Base-by-base conservation (phyloP, 257 asterid species). In the Solanum etuberosum region DNA sequence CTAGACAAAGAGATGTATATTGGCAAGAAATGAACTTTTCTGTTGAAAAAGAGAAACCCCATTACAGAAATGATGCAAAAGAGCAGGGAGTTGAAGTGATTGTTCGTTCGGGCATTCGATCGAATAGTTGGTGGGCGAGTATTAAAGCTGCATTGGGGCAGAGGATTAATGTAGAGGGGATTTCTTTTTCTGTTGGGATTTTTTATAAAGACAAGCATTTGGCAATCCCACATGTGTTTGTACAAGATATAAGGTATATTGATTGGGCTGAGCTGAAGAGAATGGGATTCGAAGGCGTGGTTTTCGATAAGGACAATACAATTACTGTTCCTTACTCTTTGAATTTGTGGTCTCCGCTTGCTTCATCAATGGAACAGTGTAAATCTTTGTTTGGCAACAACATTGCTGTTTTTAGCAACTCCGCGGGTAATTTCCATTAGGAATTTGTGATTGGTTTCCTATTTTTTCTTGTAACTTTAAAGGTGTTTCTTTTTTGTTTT, bases 221-320 rank as follows among this genome's bases (percentile, higher is more conserved):
- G 93, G 94, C 90, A 15, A 85, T 97, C 68, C 99, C 99, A 0
- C 96, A 96, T 87, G 95, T 93, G 65, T 84, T 86, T 6, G 99
- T 93, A 85, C 94, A 93, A 20, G 99, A 96, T 89, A 93, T 97
- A 27, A 90, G 98, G 90, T 90, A 92, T 31, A 89, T 95, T 88
- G 95, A 97, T 92, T 96, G 98, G 99, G 91, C 74, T 65, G 95
- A 94, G 93, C 91, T 97, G 89, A 97, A 94, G 89, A 93, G 89
- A 10, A 92, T 91, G 77, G 98, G 99, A 15, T 95, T 97, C 87
- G 85, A 92, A 92, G 99, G 98, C 57, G 99, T 97, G 12, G 96
- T 97, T 29, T 97, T 97, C 88, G 99, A 97, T 70, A 97, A 97
- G 93, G 99, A 97, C 86, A 97, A 97, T 84, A 97, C 98, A 3